Evolutionary conservation across 2,329 filamentous ascomycete species (phyloP), one percentile per base, ranked within the genome.

Genomic region (Hypoxylon sp.): DNA sequence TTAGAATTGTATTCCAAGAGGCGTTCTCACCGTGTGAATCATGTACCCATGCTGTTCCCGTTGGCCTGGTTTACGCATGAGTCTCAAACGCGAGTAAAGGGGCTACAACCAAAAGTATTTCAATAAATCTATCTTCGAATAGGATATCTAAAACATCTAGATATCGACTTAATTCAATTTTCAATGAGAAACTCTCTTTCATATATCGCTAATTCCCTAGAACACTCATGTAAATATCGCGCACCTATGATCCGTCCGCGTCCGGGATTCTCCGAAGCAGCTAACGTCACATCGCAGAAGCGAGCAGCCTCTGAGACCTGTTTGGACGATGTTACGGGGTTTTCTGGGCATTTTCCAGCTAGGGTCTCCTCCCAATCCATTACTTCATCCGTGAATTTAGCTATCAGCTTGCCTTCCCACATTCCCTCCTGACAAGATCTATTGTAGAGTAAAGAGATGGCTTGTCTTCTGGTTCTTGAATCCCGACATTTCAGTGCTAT

Each of bases 241-340:
- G 39, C n/a, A n/a, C n/a, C 19, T 19, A 42, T 19, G 8, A 17
- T 19, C 6, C 39, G 39, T 10, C 39, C 39, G 5, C n/a, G 39
- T 19, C 39, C 39, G 8, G n/a, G 39, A 42, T 42, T n/a, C n/a
- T 42, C 39, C n/a, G 39, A 42, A 42, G 39, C 39, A 42, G 14
- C 39, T n/a, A 42, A 42, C 3, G n/a, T 42, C 39, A 42, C 39
- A 42, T 42, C 39, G 39, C n/a, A 42, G 39, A 42, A 42, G 39
- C 39, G 39, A 42, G 39, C 14, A 42, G 39, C 9, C n/a, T 42
- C 39, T 42, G 39, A n/a, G 39, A 19, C 39, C n/a, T 42, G n/a
- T 17, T 2, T 42, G 39, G 39, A 42, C 5, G 37, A 42, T 8
- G 14, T 42, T 42, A 42, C 14, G n/a, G 14, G 14, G n/a, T n/a